Conservation (phyloP, 495 filamentous ascomycete species). For the Aspergillus sparsus region DNA sequence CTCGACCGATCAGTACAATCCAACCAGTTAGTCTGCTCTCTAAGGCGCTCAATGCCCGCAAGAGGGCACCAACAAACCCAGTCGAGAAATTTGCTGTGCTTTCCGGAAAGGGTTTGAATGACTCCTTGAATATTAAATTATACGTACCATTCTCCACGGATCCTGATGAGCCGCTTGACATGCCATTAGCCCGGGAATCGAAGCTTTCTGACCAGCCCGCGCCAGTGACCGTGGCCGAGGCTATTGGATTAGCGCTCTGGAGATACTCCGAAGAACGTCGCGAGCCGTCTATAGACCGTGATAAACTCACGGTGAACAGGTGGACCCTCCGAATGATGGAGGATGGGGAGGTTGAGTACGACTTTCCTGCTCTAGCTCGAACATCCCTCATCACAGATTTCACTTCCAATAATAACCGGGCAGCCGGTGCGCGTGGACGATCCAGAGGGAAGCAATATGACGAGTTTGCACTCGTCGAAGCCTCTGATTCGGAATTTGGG, state of each 20-base stretch:
- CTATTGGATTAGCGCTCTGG: slow-evolving; percentile 88
- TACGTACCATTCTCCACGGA: slow-evolving; percentile 80
- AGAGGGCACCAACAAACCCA: slow-evolving; percentile 75
- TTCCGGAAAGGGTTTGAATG: slow-evolving; percentile 80
- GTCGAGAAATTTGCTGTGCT: slow-evolving; percentile 84
- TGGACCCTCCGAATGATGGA: slow-evolving; percentile 97
- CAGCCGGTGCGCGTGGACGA: slow-evolving; percentile 61
- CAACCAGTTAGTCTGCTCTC: slow-evolving; percentile 76
- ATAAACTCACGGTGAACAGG: slow-evolving; percentile 80
- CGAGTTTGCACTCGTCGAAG: slow-evolving; percentile 88
- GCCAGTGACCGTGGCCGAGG: slow-evolving; percentile 79
- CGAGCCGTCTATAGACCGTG: slow-evolving; percentile 66
- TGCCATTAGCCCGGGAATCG: slow-evolving; percentile 74
- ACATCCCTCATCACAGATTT: slow-evolving; percentile 80
- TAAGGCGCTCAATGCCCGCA: slow-evolving; percentile 72
- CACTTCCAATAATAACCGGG: slow-evolving; percentile 82
- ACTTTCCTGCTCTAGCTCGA: slow-evolving; percentile 84
- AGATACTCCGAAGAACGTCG: slow-evolving; percentile 80
- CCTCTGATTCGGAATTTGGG: slow-evolving; percentile 70
- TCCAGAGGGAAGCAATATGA: slow-evolving; percentile 84
- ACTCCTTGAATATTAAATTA: slow-evolving; percentile 81
- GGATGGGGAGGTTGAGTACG: slow-evolving; percentile 91
- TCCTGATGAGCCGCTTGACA: slow-evolving; percentile 69
- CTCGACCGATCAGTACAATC: slow-evolving; percentile 83
- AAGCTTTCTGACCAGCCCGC: slow-evolving; percentile 67